These are phyloP conservation scores for Stenogyne calaminthoides DNA, from an alignment of 305 asterid species.

Conservation along the genomic window DNA sequence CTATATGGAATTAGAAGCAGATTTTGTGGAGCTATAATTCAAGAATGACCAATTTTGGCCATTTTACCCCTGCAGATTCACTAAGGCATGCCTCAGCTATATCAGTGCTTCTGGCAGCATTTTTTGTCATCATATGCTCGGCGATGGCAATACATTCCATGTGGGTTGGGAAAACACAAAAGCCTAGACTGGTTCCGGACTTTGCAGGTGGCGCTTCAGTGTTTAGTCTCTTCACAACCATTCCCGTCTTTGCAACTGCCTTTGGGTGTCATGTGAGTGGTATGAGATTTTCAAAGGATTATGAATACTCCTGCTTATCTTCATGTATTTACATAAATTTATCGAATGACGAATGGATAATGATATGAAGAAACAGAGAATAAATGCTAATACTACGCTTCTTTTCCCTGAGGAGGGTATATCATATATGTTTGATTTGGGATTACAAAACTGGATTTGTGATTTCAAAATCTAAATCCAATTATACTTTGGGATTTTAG, in stretches of 20 bases:
- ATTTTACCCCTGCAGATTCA: conserved; percentile 67
- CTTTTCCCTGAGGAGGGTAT: no score
- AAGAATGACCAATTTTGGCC: conserved; percentile 40
- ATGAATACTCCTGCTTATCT: conserved; percentile 1
- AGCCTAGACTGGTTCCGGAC: conserved; percentile 69
- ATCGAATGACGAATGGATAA: background rate
- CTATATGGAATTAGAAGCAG: conserved; percentile 6
- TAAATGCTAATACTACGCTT: background rate
- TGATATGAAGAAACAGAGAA: background rate
- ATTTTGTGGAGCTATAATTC: conserved; percentile 7
- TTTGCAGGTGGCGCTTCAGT: conserved; percentile 56
- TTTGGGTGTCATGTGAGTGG: conserved; percentile 95
- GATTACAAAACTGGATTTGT: no score
- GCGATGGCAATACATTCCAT: conserved; percentile 78
- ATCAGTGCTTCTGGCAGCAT: conserved; percentile 84
- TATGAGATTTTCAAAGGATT: conserved; percentile 33
- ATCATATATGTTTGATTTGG: no score
- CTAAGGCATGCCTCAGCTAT: conserved; percentile 85
- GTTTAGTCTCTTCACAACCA: conserved; percentile 78
- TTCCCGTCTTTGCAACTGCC: conserved; percentile 91
- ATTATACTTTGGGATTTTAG: conserved; percentile 4
- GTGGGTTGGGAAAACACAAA: conserved; percentile 68
- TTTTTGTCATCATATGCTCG: conserved; percentile 80
- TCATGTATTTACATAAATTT: background rate
- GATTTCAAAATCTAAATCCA: no score